phyloP scores from a whole-genome alignment of 495 filamentous ascomycete genomes.

The Aspergillus indologenus region DNA sequence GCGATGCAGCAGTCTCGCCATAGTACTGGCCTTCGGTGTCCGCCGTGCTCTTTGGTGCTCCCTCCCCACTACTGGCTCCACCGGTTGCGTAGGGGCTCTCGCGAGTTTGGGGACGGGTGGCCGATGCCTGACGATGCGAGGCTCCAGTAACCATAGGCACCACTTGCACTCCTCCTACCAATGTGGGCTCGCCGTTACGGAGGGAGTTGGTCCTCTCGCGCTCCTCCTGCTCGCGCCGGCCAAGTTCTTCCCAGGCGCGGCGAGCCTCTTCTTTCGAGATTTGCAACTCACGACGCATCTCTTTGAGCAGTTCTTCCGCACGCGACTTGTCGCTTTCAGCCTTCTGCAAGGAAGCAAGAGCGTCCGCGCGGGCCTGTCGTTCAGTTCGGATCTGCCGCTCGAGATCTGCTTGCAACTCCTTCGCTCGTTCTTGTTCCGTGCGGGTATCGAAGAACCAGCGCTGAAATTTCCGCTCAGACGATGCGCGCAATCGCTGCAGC shows the following conservation, averaged over 20 bases:
- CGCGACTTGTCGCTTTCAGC: slow-evolving; percentile 64
- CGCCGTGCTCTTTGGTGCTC: slow-evolving; percentile 22
- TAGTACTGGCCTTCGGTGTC: slow-evolving; percentile 41
- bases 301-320: slow-evolving; percentile 69
- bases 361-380: slow-evolving; percentile 63
- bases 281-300: slow-evolving; percentile 85
- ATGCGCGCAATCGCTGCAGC: slow-evolving; percentile 90
- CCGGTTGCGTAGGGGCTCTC: slow-evolving; percentile 40
- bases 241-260: slow-evolving; percentile 95
- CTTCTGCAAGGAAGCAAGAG: slow-evolving; percentile 57
- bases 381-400: slow-evolving; percentile 71
- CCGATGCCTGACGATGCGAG: slow-evolving; percentile 60
- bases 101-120: slow-evolving; percentile 45
- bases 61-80: slow-evolving; percentile 17
- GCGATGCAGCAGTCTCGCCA: slow-evolving; percentile 41
- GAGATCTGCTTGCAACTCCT: slow-evolving; percentile 80
- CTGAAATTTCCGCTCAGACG: slow-evolving; percentile 95
- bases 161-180: slow-evolving; percentile 94
- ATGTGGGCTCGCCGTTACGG: slow-evolving; percentile 79
- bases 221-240: slow-evolving; percentile 90
- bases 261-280: slow-evolving; percentile 97
- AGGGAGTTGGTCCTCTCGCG: slow-evolving; percentile 84
- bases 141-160: slow-evolving; percentile 85
- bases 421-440: slow-evolving; percentile 77
- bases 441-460: slow-evolving; percentile 97